Evolutionary conservation across 495 filamentous ascomycete genomes (phyloP).

Genomic region (Venustampulla echinocandica): DNA sequence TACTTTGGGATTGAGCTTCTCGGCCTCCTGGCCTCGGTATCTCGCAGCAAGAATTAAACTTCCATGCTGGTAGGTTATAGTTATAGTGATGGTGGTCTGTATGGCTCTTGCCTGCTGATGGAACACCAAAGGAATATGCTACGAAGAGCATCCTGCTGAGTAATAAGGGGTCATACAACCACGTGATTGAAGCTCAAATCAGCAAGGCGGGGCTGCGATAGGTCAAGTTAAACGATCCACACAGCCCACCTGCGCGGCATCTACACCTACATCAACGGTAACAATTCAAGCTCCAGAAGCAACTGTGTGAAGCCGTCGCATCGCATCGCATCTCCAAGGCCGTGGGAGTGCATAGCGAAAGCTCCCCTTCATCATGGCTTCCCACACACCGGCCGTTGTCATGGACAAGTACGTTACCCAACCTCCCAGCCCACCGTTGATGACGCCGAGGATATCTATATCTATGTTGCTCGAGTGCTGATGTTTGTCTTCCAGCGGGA

Average conservation of each 20-base stretch:
- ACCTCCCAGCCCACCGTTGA: conserved; percentile 6
- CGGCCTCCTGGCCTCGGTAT: too few relatives aligned
- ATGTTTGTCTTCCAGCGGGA: conserved; percentile 58
- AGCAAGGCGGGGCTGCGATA: conserved; percentile 5
- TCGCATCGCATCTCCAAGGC: conserved; percentile 16
- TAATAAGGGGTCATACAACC: too few relatives aligned
- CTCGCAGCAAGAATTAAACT: too few relatives aligned
- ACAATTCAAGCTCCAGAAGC: neutral
- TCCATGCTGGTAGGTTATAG: too few relatives aligned
- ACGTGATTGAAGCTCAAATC: too few relatives aligned
- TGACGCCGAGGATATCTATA: neutral
- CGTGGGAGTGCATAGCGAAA: conserved; percentile 14
- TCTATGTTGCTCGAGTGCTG: conserved; percentile 9
- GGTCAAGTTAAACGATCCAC: conserved; percentile 16
- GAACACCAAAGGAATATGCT: too few relatives aligned
- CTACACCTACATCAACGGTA: conserved; percentile 3
- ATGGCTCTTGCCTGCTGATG: too few relatives aligned
- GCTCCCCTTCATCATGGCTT: conserved; percentile 55
- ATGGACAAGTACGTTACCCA: conserved; percentile 92
- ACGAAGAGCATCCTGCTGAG: too few relatives aligned
- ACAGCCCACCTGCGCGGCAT: conserved; percentile 21
- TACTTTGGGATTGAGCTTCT: neutral
- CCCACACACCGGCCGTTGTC: conserved; percentile 99
- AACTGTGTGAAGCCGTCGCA: conserved; percentile 10
- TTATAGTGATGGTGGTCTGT: too few relatives aligned